These are phyloP conservation scores for Thinopyrum elongatum DNA, from an alignment of 176 grass and related monocot species.

Conservation along the genomic window DNA sequence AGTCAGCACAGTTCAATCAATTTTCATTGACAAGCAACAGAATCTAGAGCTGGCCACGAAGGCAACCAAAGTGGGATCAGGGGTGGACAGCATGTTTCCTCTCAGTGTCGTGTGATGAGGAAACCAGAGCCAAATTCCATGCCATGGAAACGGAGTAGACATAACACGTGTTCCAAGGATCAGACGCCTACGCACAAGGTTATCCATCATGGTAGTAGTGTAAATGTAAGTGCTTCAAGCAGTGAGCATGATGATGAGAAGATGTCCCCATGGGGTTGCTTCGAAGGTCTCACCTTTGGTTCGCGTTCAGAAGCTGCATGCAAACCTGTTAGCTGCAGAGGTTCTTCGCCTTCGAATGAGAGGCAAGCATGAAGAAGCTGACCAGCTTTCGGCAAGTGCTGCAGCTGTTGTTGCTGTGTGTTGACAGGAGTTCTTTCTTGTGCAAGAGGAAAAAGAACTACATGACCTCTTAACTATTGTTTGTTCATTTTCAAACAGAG, in stretches of 20 bases:
- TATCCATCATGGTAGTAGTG: conserved; percentile 25
- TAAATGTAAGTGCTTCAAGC: conserved; percentile 34
- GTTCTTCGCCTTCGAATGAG: no score
- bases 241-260: conserved; percentile 17
- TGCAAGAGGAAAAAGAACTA: no score
- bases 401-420: conserved; percentile 24
- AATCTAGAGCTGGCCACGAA: no score
- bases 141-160: conserved; percentile 61
- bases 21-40: no score
- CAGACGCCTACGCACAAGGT: conserved; percentile 54
- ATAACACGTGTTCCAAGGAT: conserved; percentile 58
- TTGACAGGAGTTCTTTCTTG: no score
- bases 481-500: conserved; percentile 8
- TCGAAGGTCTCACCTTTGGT: conserved; percentile 12
- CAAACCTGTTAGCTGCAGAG: conserved; percentile 82
- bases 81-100: no score
- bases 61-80: no score
- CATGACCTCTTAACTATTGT: not conserved
- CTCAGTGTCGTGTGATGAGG: no score
- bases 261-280: conserved; percentile 22
- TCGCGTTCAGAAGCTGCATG: conserved; percentile 48
- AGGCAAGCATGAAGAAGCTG: no score
- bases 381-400: no score
- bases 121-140: conserved; percentile 64
- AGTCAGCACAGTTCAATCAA: no score